Base-by-base conservation (phyloP, 2,329 filamentous ascomycete species). In the Colletotrichum salicis region DNA sequence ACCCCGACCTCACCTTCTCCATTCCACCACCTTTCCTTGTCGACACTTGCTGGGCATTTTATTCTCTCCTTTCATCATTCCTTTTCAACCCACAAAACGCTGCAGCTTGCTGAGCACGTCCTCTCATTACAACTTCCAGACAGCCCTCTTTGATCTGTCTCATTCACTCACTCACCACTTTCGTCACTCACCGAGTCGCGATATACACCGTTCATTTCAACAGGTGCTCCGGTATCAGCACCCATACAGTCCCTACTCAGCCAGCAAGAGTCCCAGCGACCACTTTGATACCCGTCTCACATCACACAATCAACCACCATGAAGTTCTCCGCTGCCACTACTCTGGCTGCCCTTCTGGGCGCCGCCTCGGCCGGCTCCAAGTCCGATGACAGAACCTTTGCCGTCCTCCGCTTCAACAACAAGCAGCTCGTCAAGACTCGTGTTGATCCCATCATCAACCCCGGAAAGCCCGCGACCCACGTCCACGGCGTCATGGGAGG, bases 401-500 rank as follows among this genome's bases (percentile, higher is more conserved):
- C 91, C 65, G 92, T 94, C 78, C 88, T 93, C 79, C 90, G 88
- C 77, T 94, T 94, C 85, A 89, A 89, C 78, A 91, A 91, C 77
- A 85, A 89, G 75, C 86, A 88, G 54, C 88, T 91, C 76, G 85
- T 91, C 75, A 88, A 88, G 60, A 89, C 89, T 77, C 89, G 88
- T 55, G 80, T 88, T 55, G 93, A 95, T 76, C 93, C 93, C 67
- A 91, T 95, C 74, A 84, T 94, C 73, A 86, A 79, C 70, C 91
- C 92, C 15, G 92, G 92, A 24, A 71, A 75, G 12, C 78, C 87
- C 15, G 86, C 90, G 3, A 78, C 81, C 58, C 93, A 95, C 80
- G 88, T 92, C 31, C 93, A 95, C 83, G 89, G 87, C 64, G 87
- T 95, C 75, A 88, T 92, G 82, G 93, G 91, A 55, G 92, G 91